Evolutionary conservation across 495 filamentous ascomycete species (phyloP).

Genomic region (Ramalina intermedia): DNA sequence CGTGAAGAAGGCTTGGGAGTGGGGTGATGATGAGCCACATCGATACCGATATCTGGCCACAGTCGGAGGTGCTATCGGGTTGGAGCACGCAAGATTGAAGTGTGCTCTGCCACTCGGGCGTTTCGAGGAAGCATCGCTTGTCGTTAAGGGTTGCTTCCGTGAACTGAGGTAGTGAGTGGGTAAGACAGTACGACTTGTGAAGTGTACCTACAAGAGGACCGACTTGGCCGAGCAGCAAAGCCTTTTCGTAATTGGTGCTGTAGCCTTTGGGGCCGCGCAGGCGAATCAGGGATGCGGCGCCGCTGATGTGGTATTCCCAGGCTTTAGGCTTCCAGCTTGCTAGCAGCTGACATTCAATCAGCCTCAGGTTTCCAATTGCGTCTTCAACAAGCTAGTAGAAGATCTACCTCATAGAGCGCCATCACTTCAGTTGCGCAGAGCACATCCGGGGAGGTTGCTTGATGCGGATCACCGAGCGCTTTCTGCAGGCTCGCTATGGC

Average conservation of each 20-base stretch:
- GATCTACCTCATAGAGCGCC: slow-evolving; percentile 20
- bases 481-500: slow-evolving; percentile 22
- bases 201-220: slow-evolving; percentile 17
- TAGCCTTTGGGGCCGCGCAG: slow-evolving; percentile 21
- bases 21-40: slow-evolving; percentile 15
- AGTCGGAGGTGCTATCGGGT: slow-evolving; percentile 10
- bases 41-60: slow-evolving; percentile 15
- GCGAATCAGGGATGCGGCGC: slow-evolving; percentile 20
- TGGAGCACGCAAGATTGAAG: slow-evolving; percentile 12
- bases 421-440: slow-evolving; percentile 24
- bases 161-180: slow-evolving; percentile 6
- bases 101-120: slow-evolving; percentile 17
- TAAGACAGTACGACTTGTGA: neutral
- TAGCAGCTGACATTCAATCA: slow-evolving; percentile 8
- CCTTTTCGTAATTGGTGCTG: slow-evolving; percentile 23
- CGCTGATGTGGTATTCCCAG: slow-evolving; percentile 21
- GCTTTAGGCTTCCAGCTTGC: slow-evolving; percentile 12
- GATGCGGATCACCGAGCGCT: slow-evolving; percentile 16
- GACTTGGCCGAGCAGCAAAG: slow-evolving; percentile 22
- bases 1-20: slow-evolving; percentile 11
- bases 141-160: slow-evolving; percentile 20
- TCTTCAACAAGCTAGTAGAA: too few species aligned
- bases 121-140: slow-evolving; percentile 18
- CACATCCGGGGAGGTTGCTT: slow-evolving; percentile 17
- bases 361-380: too few species aligned